phyloP scores from a whole-genome alignment of 2,329 filamentous ascomycete species.

The Pseudogymnoascus sp. region DNA sequence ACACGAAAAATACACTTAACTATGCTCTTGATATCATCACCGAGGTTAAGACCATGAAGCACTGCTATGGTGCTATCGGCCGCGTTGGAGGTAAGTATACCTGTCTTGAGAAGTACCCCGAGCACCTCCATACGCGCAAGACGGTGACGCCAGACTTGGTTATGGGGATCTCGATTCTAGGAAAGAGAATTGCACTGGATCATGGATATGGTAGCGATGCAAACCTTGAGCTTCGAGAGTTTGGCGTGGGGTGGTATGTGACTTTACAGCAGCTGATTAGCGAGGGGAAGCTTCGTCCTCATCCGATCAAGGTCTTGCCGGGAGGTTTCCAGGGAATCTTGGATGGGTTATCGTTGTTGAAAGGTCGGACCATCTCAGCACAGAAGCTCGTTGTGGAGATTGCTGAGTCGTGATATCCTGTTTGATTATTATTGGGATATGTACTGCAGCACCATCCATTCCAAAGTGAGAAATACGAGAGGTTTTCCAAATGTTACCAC shows the following conservation, averaged over 20 bases:
- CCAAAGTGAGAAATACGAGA: background rate
- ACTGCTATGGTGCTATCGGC: slow-evolving; percentile 35
- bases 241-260: slow-evolving; percentile 5
- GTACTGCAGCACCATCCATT: background rate
- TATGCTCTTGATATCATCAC: slow-evolving; percentile 35
- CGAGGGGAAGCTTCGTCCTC: background rate
- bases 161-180: slow-evolving; percentile 23
- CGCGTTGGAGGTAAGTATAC: slow-evolving; percentile 27
- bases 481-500: background rate
- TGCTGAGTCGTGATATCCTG: background rate
- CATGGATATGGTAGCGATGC: slow-evolving; percentile 18
- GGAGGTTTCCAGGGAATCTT: background rate
- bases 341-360: background rate
- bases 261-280: background rate
- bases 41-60: slow-evolving; percentile 23
- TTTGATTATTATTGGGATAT: background rate
- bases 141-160: slow-evolving; percentile 24
- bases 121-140: background rate
- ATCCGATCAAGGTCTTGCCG: background rate
- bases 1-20: slow-evolving; percentile 32
- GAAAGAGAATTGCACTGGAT: slow-evolving; percentile 20
- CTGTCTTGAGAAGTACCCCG: slow-evolving; percentile 15
- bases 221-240: slow-evolving; percentile 13
- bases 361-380: background rate
- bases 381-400: background rate